Base-by-base conservation (phyloP, 768 basidiomycete genomes). In the Pleurotus tuoliensis region DNA sequence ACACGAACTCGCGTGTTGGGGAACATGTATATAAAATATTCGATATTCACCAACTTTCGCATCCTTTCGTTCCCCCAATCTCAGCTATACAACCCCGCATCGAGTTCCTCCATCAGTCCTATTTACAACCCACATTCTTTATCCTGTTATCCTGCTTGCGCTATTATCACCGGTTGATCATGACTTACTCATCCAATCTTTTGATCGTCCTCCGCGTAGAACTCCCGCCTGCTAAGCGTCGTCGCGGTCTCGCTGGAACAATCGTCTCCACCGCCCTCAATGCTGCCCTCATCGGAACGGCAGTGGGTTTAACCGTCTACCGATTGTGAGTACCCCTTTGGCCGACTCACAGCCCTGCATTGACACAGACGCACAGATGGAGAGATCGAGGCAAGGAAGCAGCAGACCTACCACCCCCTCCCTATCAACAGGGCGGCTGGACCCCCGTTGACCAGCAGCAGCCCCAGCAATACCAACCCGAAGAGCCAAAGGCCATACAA, bases 231-330 rank as follows among this genome's bases (percentile, higher is more conserved):
- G 75, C 83, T 62, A 93, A 92, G 77, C 85, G 86, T 66, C 88
- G 90, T 58, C 83, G 87, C 30, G 87, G 87, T 58, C 79, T 92
- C 70, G 87, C 90, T 61, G 89, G 89, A 60, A 87, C 88, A 57
- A 86, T 94, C 64, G 82, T 92, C 59, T 88, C 89, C 13, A 89
- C 90, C 30, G 91, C 92, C 55, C 75, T 93, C 71, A 90, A 82
- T 72, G 90, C 91, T 61, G 92, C 90, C 46, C 80, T 94, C 57
- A 89, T 94, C 58, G 89, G 91, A 57, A 87, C 89, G 18, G 92
- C 92, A 13, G 91, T 94, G 51, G 91, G 91, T 58, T 78, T 92
- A 59, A 91, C 90, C 45, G 89, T 92, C 41, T 94, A 92, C 73
- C 82, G 89, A 70, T 75, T 93, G 91, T 92, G 68, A 75, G 89